Evolutionary conservation across 805 yeast species (phyloP), one percentile per base, ranked within the genome.

Genomic region (Pachysolen tannophilus): DNA sequence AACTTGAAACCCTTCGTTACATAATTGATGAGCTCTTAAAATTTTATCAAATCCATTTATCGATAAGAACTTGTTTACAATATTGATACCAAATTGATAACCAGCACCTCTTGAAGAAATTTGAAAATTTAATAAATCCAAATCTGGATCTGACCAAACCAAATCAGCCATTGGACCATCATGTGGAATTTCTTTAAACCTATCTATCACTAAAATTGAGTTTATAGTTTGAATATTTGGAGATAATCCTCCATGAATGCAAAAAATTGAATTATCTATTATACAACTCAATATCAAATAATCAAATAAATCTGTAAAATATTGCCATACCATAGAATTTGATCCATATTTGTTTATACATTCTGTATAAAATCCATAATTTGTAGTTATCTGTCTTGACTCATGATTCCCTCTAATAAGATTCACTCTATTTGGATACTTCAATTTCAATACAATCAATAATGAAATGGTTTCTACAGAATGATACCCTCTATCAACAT

Each of bases 101-200:
- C 99, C 99, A 1, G 99, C 99, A 27, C 99, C 99, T 49, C 99
- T 61, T 1, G 98, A 95, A 20, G 88, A 78, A 15, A 92, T 71
- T 44, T 88, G 80, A 56, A 92, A 92, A 49, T 87, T 95, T 46
- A 63, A 48, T 37, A 65, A 65, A 37, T 82, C 84, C 21, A 83
- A 82, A 56, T 94, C 97, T 0, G 99, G 99, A 52, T 92, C 99
- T 16, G 92, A 80, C 99, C 99, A 92, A 14, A 92, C 97, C 33
- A 92, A 63, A 56, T 92, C 99, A 1, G 98, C 98, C 97, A 92
- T 92, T 11, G 97, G 95, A 0, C 99, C 99, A 55, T 92, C 98
- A 48, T 94, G 98, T 1, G 99, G 99, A 9, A 94, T 86, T 55
- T 92, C 99, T 44, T 79, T 75, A 53, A 87, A 90, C 40, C 99